Base-by-base conservation (phyloP, 257 asterid species). In the Solanum chilense region DNA sequence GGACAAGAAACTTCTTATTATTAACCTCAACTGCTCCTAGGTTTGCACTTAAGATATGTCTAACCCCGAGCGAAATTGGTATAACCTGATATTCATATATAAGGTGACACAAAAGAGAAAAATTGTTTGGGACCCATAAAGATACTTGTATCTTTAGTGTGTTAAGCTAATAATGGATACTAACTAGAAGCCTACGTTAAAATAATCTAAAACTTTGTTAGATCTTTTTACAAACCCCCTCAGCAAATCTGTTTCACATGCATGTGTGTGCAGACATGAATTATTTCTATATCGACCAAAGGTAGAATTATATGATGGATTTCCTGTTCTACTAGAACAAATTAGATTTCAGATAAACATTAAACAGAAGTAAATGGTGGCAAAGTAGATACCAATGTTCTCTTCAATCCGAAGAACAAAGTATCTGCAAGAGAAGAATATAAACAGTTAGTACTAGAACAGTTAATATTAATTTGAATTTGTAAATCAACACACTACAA, bases 391-490 rank as follows among this genome's bases (percentile, higher is more conserved):
- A 97, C 99, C 99, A 74, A 97, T 92, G 89, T 94, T 92, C 90
- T 97, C 99, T 93, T 97, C 99, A 56, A 97, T 86, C 86, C 99
- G 99, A 71, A 97, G 97, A 88, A 96, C 99, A 56, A 96, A 97
- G 88, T 96, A 97, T 89, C 99, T 97, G 99, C 93, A 92, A 85
- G 82, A 82, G 33, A 88, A 90, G 35, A 73, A 69, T 58, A 77
- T 27, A 33, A 66, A 85, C 21, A 70, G 11, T 60, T 16, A 52
- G 37, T 45, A 77, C 21, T 56, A 35, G 85, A 82, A 64, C 66
- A 78, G 66, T 42, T 78, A 78, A 13, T 8, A 8, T 16, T 78
- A 45, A 45, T 78, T 78, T 78, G 41, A 45, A 78, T 78, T 15
- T 45, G 3, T 29, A 47, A 49, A 18, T 9, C 12, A 81, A 27